Evolutionary conservation across 73 alveolate species (phyloP), one percentile per base, ranked within the genome.

Genomic region (Tetrahymena malaccensis): DNA sequence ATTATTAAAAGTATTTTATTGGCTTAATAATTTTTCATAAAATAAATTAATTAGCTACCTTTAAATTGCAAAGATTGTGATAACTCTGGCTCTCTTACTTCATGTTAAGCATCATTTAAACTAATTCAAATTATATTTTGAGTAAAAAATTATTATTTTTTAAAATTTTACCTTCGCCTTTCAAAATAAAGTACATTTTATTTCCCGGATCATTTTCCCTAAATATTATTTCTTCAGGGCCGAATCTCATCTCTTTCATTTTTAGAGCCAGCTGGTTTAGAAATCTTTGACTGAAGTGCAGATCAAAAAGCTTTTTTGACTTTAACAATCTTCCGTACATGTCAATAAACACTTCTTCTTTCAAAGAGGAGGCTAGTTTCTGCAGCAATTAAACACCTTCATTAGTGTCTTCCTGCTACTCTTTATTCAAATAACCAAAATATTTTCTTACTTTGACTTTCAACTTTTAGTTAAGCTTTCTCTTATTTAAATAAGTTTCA

Each of bases 211-310:
- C 89, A 93, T 96, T 85, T 94, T 95, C 94, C 43, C 93, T 50
- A 93, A 94, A 94, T 3, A 96, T 56, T 40, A 56, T 94, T 58
- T 94, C 97, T 50, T 95, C 97, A 21, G 97, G 97, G 21, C 97
- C 97, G 35, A 85, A 85, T 34, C 93, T 95, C 85, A 56, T 43
- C 89, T 95, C 97, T 22, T 95, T 89, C 89, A 70, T 70, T 70
- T 70, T 70, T 27, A 70, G 12, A 70, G 89, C 89, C 1, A 70
- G 37, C 25, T 70, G 31, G 37, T 70, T 70, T n/a, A 70, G 25
- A n/a, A 70, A 70, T 70, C 89, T 31, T 70, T 70, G 21, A 22
- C 89, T 70, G 37, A 70, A 70, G 37, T 70, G 89, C 11, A 70
- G 89, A 11, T 70, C 89, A 22, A 70, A 70, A 4, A 70, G 34